A percentile compares a stretch with the other conserved stretches of the same genome.
These are phyloP conservation scores for Pyricularia grisea DNA, from an alignment of 2,329 filamentous ascomycete species.

Conservation along the genomic window DNA sequence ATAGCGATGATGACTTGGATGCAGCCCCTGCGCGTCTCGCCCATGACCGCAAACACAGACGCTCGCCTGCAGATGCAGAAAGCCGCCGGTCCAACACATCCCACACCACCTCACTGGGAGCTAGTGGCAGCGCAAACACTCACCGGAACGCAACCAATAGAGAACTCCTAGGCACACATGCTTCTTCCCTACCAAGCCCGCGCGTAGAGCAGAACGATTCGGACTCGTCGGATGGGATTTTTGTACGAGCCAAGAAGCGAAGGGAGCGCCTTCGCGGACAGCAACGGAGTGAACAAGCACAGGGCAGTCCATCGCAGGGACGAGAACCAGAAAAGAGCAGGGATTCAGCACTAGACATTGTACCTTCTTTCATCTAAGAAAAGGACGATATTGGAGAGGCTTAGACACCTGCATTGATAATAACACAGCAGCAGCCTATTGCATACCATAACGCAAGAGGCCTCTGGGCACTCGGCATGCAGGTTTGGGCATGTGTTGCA, in stretches of 20 bases:
- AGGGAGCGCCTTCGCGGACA: not conserved
- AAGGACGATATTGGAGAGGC: not conserved
- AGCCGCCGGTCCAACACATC: no score
- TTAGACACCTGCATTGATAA: not conserved
- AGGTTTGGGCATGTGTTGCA: no score
- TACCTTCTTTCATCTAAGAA: slow-evolving; percentile 1
- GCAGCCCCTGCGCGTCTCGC: not conserved
- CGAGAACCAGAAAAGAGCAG: not conserved
- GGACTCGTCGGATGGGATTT: slow-evolving; percentile 1
- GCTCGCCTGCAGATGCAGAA: not conserved
- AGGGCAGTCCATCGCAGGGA: not conserved
- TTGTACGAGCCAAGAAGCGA: not conserved
- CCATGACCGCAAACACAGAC: not conserved
- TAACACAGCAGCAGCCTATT: not conserved
- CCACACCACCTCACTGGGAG: not conserved
- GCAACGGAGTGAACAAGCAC: not conserved
- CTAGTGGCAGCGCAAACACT: not conserved
- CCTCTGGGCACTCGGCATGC: no score
- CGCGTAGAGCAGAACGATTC: not conserved
- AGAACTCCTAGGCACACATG: no score
- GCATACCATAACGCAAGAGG: not conserved
- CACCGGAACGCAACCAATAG: not conserved
- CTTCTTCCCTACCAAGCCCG: no score
- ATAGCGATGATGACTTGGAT: not conserved
- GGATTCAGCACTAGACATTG: not conserved